These are phyloP conservation scores for Polyplosphaeria fusca DNA, from an alignment of 495 filamentous ascomycete genomes.

Conservation along the genomic window DNA sequence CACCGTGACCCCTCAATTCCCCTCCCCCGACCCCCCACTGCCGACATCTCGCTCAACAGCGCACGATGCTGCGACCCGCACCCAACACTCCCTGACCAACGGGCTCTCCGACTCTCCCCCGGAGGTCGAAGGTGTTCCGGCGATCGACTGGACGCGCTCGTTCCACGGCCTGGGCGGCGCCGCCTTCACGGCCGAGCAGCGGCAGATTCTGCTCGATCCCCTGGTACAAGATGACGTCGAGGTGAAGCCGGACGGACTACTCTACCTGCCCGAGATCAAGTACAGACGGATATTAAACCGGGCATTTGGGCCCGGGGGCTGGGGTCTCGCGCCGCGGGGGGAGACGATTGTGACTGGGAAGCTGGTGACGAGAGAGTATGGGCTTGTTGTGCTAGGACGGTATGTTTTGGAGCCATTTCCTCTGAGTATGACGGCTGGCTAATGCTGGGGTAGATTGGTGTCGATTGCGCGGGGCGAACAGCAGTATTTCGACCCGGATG, in stretches of 20 bases:
- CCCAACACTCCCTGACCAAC: slow-evolving; percentile 47
- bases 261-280: slow-evolving; percentile 98
- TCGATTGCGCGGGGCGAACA: slow-evolving; percentile 93
- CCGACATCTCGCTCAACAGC: slow-evolving; percentile 25
- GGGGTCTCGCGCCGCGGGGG: slow-evolving; percentile 87
- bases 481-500: slow-evolving; percentile 86
- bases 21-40: slow-evolving; percentile 22
- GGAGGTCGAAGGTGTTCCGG: slow-evolving; percentile 45
- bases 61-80: slow-evolving; percentile 8
- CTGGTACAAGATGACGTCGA: slow-evolving; percentile 76
- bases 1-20: slow-evolving; percentile 16
- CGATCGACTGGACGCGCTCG: slow-evolving; percentile 89
- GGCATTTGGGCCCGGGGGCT: slow-evolving; percentile 92
- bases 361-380: slow-evolving; percentile 91
- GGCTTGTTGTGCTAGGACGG: slow-evolving; percentile 84
- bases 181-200: slow-evolving; percentile 73
- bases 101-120: slow-evolving; percentile 54
- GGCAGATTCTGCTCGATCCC: slow-evolving; percentile 65
- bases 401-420: too few species aligned
- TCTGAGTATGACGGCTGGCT: too few species aligned
- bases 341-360: slow-evolving; percentile 87
- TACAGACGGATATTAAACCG: slow-evolving; percentile 87
- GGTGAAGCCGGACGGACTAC: slow-evolving; percentile 93
- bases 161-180: slow-evolving; percentile 80
- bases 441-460: slow-evolving; percentile 60